Conservation (phyloP, 305 asterid species). For the Solanum hybrid region DNA sequence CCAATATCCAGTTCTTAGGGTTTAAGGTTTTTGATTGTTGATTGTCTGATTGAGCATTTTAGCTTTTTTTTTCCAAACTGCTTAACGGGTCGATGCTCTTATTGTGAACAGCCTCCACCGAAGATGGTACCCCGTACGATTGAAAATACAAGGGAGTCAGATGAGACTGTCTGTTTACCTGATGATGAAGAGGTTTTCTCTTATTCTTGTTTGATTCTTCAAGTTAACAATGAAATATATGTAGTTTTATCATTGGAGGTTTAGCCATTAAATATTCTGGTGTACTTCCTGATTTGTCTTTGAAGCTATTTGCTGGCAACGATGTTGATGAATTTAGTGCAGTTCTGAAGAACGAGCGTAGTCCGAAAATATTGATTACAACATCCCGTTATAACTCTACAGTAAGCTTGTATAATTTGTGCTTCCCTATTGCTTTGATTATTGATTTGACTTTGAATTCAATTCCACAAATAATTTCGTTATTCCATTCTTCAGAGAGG, state of each 20-base stretch:
- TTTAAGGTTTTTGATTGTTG: neutral
- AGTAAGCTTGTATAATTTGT: slow-evolving; percentile 26
- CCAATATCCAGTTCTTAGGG: neutral
- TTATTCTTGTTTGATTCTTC: neutral
- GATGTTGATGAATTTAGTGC: slow-evolving; percentile 86
- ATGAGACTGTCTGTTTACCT: slow-evolving; percentile 81
- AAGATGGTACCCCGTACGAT: slow-evolving; percentile 68
- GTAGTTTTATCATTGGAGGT: neutral
- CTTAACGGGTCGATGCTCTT: neutral
- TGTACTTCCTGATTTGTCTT: neutral
- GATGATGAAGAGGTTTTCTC: slow-evolving; percentile 71
- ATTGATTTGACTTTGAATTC: neutral
- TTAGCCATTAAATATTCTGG: neutral
- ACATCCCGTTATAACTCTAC: slow-evolving; percentile 83
- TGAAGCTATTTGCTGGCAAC: slow-evolving; percentile 63
- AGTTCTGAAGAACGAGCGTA: slow-evolving; percentile 41
- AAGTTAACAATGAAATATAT: neutral
- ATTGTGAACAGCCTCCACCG: slow-evolving; percentile 38
- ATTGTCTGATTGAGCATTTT: neutral
- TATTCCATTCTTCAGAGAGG: slow-evolving; percentile 52
- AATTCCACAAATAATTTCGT: neutral
- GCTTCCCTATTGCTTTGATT: slow-evolving; percentile 3
- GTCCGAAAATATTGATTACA: slow-evolving; percentile 74
- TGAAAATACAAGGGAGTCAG: slow-evolving; percentile 82
- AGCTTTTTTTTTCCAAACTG: neutral